Evolutionary conservation across 2,329 filamentous ascomycete genomes (phyloP), one percentile per base, ranked within the genome.

Genomic region (Plenodomus tracheiphilus): DNA sequence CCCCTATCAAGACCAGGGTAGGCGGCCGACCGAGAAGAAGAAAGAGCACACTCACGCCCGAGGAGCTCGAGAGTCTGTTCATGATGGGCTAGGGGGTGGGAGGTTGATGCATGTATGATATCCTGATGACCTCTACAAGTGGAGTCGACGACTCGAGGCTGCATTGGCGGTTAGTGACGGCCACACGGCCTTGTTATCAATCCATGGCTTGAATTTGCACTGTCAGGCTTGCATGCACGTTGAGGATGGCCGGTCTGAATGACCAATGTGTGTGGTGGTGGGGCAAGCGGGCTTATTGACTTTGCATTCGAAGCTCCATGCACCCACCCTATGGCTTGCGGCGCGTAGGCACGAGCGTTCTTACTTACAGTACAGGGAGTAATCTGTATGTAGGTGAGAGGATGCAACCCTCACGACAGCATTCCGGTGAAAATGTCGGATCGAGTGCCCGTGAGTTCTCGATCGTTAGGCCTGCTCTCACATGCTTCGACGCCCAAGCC

Each of bases 11-110:
- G 61, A 76, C 82, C 77, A 62, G 76, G 72, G 68, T 80, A 74
- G 66, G 77, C 70, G 62, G 84, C 67, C 69, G 86, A 75, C 75
- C 83, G 2, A 86, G 81, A 51, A 77, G 87, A 65, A 79, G 88
- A 65, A 81, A 89, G 68, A 91, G 87, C 63, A 92, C 88, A 17
- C 74, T 93, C 25, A 91, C 83, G 61, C 85, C 87, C 2, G 87
- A 86, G 78, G 89, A 93, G 71, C 72, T 92, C 64, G 82, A 88
- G 72, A 68, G 62, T 25, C 56, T 74, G 35, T 49, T 74, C 41
- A 62, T 67, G 7, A 62, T 67, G 7, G 59, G 66, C 43, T 68
- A 62, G 51, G 53, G 25, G 19, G 37, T 1, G 7, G 21, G 22
- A 34, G 21, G 19, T 32, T 21, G 11, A 47, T 40, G 22, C 42